Base-by-base conservation (phyloP, 164 flowering plant species). In the Dillenia turbinata region DNA sequence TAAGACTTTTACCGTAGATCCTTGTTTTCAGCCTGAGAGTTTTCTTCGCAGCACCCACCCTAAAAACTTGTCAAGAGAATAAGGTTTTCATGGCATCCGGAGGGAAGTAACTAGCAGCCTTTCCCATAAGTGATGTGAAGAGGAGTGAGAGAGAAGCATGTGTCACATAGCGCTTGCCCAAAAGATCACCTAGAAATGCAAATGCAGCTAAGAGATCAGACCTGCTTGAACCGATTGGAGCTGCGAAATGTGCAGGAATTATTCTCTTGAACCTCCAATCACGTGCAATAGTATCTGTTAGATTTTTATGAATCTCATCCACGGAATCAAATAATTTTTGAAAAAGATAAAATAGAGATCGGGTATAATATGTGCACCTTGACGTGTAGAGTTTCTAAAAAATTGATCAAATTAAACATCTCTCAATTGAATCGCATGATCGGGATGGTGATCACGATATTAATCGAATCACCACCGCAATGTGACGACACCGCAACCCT, bases 11-110 rank as follows among this genome's bases (percentile, higher is more conserved):
- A 33, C 10, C 14, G 9, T 62, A 8, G 52, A 44, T 73, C 66
- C 78, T 56, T 54, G 17, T 65, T 80, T 84, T 59, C 84, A 66
- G 61, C 97, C 96, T 16, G 97, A 94, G 66, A 1, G 99, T 91
- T 72, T 89, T 94, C 79, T 91, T 89, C 66, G 89, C 99, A 22
- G 81, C 96, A 69, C 96, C 97, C 14, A 88, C 84, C 1, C 99
- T 61, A 94, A 60, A 63, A 94, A 94, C 72, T 86, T 63, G 54
- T 94, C 99, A 45, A 94, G 96, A 49, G 99, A 94, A 94, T 61
- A 91, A 67, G 40, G 96, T 94, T 76, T 79, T 94, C 99, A 91
- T 89, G 68, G 89, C 99, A 76, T 94, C 99, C 0, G 92, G 99
- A 40, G 97, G 97, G 71, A 91, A 94, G 73, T 91, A 94, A 66